Base-by-base conservation (phyloP, 1,284 basidiomycete genomes). In the Puccinia coronata region DNA sequence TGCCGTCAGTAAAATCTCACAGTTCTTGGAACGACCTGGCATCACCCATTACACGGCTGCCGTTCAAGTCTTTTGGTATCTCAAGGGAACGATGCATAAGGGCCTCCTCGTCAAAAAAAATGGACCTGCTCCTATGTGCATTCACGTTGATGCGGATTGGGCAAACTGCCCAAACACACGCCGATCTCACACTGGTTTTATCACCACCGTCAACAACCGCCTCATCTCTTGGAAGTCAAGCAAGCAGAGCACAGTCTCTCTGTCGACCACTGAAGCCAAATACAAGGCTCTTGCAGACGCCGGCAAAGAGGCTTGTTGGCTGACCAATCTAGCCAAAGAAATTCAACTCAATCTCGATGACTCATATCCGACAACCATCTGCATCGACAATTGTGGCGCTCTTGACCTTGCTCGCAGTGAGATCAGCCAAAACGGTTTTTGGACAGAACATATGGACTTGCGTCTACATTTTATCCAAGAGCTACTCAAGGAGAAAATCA, bases 171-270 rank as follows among this genome's bases (percentile, higher is more conserved):
- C 36, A 8, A 47, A 43, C 2, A 69, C 80, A 23, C 11, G 82
- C 3, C 39, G 79, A 2, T 80, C 69, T 34, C 80, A 59, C 9
- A 81, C 82, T 8, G 82, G 82, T 1, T 67, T 47, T 36, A 25
- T 82, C 14, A 28, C 82, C 31, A 23, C 20, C 14, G 28, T 82
- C 28, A 57, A 36, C 11, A 63, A 70, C 6, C 53, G 55, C 3
- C 53, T 75, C 11, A 75, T 82, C 28, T 53, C 61, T 0, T 78
- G 79, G 55, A 51, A 57, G 18, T 63, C 82, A 12, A 8, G 65
- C 4, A 55, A 71, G 31, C 82, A 83, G 16, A 6, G 8, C 43
- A 43, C 43, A 16, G 43, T 43, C 16, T 43, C 43, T 43, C 43
- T 43, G 43, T 43, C 43, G 16, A 43, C 43, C 6, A 43, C 43